Percentiles rank a stretch among this genome's conserved stretches.
Evolutionary conservation across 331 rosid genomes (phyloP).

Genomic region (Pyrus hybrid): DNA sequence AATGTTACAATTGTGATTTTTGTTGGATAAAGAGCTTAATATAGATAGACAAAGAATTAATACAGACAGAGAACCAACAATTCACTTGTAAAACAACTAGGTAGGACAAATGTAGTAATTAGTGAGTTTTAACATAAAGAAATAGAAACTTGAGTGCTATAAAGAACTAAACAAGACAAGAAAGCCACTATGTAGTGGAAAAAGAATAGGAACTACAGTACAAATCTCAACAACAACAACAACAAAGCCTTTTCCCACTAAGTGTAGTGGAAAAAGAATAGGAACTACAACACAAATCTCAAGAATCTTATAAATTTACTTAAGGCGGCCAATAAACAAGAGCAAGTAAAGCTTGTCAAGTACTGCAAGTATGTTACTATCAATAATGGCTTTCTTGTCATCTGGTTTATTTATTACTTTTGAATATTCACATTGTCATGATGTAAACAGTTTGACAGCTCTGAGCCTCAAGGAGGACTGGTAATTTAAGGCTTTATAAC

Average conservation of each 20-base stretch:
- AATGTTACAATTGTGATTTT: no score
- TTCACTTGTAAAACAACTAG: neutral
- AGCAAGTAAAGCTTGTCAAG: neutral
- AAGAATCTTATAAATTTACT: neutral
- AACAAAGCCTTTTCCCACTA: no score
- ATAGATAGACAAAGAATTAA: no score
- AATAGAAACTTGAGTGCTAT: neutral
- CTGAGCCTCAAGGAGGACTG: neutral
- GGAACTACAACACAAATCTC: no score
- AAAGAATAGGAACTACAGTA: no score
- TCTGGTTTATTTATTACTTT: neutral
- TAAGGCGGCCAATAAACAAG: neutral
- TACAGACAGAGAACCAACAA: neutral
- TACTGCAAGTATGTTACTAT: neutral
- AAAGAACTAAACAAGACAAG: neutral
- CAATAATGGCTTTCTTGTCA: neutral
- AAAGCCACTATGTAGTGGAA: neutral
- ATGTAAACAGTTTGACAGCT: neutral
- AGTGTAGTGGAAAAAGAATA: no score
- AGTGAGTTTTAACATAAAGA: neutral
- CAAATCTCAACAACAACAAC: no score
- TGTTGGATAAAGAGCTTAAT: no score
- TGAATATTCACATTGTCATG: neutral
- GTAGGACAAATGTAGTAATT: neutral
- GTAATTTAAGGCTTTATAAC: neutral